Conservation (phyloP, 2,329 filamentous ascomycete species). For the Colletotrichum theobromicola region DNA sequence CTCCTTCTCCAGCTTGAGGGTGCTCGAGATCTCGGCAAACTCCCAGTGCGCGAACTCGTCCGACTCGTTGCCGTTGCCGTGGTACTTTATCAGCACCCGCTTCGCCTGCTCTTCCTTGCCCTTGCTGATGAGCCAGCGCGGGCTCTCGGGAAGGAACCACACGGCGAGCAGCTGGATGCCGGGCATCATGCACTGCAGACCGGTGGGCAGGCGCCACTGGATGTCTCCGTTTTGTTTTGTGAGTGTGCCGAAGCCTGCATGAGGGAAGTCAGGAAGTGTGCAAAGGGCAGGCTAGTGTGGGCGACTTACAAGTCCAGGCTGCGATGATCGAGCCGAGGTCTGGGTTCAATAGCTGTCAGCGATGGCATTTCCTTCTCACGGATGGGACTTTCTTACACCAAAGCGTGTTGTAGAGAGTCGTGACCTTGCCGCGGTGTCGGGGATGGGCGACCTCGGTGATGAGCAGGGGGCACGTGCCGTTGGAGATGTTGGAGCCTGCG, state of each 20-base stretch:
- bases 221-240: constrained; percentile 46
- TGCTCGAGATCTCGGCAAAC: constrained; percentile 34
- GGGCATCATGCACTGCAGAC: constrained; percentile 44
- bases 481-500: constrained; percentile 53
- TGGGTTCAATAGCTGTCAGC: neutral
- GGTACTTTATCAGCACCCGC: constrained; percentile 48
- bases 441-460: constrained; percentile 56
- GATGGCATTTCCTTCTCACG: rapidly evolving
- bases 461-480: constrained; percentile 50
- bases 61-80: constrained; percentile 16
- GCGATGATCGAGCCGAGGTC: constrained; percentile 39
- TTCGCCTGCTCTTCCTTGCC: constrained; percentile 55
- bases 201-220: constrained; percentile 49
- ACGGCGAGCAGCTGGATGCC: constrained; percentile 45
- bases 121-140: constrained; percentile 61
- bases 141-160: constrained; percentile 62
- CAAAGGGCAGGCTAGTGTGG: neutral
- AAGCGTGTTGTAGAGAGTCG: constrained; percentile 54
- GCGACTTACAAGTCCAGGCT: constrained; percentile 43
- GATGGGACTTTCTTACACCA: constrained; percentile 35
- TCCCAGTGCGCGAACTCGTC: constrained; percentile 22
- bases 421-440: constrained; percentile 52
- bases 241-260: constrained; percentile 42
- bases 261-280: neutral
- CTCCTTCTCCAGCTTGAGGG: constrained; percentile 46